A percentile compares a stretch with the other conserved stretches of the same genome.
Conservation (phyloP, 345 rosid species). For the Eutrema heterophyllum region DNA sequence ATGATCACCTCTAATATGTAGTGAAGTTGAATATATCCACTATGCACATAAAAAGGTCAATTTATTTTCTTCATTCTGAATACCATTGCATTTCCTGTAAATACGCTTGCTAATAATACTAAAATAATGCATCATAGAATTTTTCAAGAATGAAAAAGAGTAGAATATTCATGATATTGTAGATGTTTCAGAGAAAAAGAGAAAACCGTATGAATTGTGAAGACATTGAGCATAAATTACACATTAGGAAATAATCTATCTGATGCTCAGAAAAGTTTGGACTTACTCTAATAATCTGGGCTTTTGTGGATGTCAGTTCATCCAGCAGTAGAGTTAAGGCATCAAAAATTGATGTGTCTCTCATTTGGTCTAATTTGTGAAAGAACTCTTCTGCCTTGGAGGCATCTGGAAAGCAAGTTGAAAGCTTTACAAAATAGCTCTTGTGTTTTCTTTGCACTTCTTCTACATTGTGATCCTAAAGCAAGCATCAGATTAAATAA, state of each 20-base stretch:
- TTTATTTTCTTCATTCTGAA: conserved; percentile 9
- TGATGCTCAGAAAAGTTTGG: conserved; percentile 9
- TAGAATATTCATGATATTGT: conserved; percentile 1
- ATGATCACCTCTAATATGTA: background rate
- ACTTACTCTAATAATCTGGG: conserved; percentile 46
- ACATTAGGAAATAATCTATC: background rate
- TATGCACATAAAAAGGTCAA: background rate
- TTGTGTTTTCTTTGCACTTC: conserved; percentile 45
- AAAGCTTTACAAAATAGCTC: conserved; percentile 54
- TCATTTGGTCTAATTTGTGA: conserved; percentile 57
- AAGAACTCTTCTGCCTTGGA: conserved; percentile 68
- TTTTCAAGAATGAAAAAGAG: background rate
- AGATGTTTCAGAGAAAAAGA: background rate
- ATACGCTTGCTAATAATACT: conserved; percentile 6
- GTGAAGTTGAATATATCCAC: conserved; percentile 13
- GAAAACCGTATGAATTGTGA: conserved; percentile 8
- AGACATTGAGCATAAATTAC: background rate
- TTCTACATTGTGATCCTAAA: conserved; percentile 52
- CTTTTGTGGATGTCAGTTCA: conserved; percentile 36
- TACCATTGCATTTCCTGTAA: conserved; percentile 4
- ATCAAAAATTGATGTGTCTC: conserved; percentile 53
- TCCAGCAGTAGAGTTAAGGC: conserved; percentile 50
- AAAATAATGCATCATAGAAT: background rate
- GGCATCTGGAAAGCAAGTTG: conserved; percentile 72
- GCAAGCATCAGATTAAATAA: conserved; percentile 18